Evolutionary conservation across 805 yeast species (phyloP).

Genomic region (Schwanniomyces yamadae): DNA sequence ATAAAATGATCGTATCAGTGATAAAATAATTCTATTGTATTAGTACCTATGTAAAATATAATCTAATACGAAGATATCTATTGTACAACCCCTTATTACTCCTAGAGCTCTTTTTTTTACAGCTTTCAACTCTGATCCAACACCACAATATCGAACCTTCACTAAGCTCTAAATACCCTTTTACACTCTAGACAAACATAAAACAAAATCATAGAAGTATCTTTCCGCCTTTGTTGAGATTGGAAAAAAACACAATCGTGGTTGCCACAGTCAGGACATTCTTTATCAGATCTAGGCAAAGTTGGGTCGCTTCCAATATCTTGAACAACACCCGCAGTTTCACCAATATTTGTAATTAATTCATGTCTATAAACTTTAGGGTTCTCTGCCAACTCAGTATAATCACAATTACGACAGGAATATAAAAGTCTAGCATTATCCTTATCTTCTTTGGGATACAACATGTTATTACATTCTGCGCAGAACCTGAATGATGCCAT

Average conservation of each 20-base stretch:
- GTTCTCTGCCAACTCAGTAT: constrained; percentile 86
- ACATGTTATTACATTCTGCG: constrained; percentile 96
- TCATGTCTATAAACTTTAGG: constrained; percentile 91
- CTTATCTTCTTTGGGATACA: constrained; percentile 94
- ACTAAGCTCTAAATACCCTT: constrained; percentile 59
- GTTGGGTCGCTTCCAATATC: constrained; percentile 98
- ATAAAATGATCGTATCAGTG: no score
- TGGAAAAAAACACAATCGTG: constrained; percentile 95
- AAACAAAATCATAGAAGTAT: constrained; percentile 91
- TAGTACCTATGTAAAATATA: no score
- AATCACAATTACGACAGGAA: constrained; percentile 92
- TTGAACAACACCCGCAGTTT: constrained; percentile 95
- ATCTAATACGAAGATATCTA: no score
- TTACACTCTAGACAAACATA: constrained; percentile 90
- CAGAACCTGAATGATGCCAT: constrained; percentile 97
- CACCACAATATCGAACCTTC: no score
- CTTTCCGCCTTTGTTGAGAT: constrained; percentile 91
- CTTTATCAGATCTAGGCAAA: constrained; percentile 90
- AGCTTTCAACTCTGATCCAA: no score
- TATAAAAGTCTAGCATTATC: constrained; percentile 72
- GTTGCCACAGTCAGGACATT: constrained; percentile 86
- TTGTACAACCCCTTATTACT: no score
- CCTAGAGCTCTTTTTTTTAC: no score
- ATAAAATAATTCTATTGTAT: no score
- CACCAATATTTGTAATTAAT: constrained; percentile 85